A percentile compares a stretch with the other conserved stretches of the same genome.
Evolutionary conservation across 768 basidiomycete genomes (phyloP).

Genomic region (Leucocoprinus sp.): DNA sequence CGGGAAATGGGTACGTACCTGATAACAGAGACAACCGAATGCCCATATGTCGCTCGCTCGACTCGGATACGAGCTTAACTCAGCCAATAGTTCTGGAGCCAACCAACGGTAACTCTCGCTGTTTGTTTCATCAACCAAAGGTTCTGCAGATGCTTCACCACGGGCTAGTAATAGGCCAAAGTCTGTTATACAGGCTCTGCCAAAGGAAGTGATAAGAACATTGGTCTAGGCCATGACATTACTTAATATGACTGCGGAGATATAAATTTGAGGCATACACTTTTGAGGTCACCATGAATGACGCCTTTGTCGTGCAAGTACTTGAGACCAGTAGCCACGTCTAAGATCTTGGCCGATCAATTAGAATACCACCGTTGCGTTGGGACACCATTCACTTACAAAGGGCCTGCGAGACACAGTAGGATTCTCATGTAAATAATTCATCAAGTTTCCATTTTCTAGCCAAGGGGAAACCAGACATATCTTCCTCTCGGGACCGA

Average conservation of each 20-base stretch:
- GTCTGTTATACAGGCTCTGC: conserved; percentile 18
- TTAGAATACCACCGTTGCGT: no score
- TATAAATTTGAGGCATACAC: conserved; percentile 8
- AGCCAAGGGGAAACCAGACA: conserved; percentile 12
- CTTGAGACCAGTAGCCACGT: conserved; percentile 12
- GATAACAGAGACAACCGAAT: conserved; percentile 17
- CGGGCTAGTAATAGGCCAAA: conserved; percentile 18
- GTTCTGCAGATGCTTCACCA: no score
- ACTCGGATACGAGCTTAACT: conserved; percentile 6
- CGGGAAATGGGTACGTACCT: conserved; percentile 11
- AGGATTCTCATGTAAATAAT: conserved; percentile 7
- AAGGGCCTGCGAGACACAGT: neutral
- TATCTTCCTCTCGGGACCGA: neutral
- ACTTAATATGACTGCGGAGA: neutral
- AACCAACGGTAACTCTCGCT: conserved; percentile 17
- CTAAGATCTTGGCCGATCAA: conserved; percentile 4
- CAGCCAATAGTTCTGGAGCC: conserved; percentile 18
- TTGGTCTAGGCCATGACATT: conserved; percentile 15
- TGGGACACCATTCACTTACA: conserved; percentile 5
- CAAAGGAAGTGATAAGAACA: conserved; percentile 16
- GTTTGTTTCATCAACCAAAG: no score
- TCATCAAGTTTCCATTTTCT: conserved; percentile 5
- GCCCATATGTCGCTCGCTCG: conserved; percentile 15
- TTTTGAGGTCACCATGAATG: conserved; percentile 18
- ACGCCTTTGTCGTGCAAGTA: conserved; percentile 12